Evolutionary conservation across 2,329 filamentous ascomycete genomes (phyloP), one percentile per base, ranked within the genome.

Genomic region (Paraphoma sp.): DNA sequence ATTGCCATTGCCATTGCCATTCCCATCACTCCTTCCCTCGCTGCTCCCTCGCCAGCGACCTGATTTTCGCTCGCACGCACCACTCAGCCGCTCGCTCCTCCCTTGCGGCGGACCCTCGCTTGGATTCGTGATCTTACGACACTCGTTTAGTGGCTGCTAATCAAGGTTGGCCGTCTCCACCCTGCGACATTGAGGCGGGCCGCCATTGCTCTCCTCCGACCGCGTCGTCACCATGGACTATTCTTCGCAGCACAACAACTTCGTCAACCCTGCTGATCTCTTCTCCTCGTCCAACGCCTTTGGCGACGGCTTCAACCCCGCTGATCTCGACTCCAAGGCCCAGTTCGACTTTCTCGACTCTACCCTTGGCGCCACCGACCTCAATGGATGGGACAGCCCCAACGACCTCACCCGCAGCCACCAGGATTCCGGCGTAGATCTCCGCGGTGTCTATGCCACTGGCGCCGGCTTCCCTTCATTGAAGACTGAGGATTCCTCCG

Each of bases 401-500:
- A 48, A 46, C 56, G 60, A 65, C 40, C 56, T 62, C 45, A 51
- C 58, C 10, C 41, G 45, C 52, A 56, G 58, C 44, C 65, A 68
- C 56, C 64, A 67, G 53, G 67, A 69, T 53, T 68, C 65, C 50
- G 67, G 62, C 51, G 63, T 69, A 29, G 67, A 69, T 43, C 58
- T 69, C 41, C 65, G 57, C 14, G 56, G 47, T 7, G 62, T 60
- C 53, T 58, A 47, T 28, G 12, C 33, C 7, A 8, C 60, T 45
- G 48, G 33, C 46, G 48, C 53, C 6, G 38, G 28, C 30, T 62
- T 56, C 45, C 48, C 60, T 5, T 56, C 54, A 50, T 48, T 64
- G 47, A 65, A 65, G 53, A 51, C 59, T 4, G 63, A 65, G 14
- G 58, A 58, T 28, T 43, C 45, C 12, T 29, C 23, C 29, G 58